Conservation (phyloP, 2,329 filamentous ascomycete species). For the Aulographum hederae region DNA sequence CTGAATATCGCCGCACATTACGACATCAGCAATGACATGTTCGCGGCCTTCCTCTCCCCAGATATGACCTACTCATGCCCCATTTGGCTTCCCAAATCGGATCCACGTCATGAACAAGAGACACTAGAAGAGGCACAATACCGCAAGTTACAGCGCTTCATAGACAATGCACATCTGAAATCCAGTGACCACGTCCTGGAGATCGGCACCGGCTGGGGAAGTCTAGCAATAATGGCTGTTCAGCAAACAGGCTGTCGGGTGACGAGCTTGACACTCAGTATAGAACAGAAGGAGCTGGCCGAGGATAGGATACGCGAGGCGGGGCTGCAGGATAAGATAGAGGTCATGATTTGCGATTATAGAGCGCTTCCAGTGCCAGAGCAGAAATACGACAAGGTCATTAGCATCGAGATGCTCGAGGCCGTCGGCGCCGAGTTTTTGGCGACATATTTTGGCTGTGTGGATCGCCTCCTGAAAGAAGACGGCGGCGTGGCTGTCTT, state of each 20-base stretch:
- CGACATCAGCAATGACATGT: conserved; percentile 61
- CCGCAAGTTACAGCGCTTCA: conserved; percentile 47
- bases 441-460: conserved; percentile 45
- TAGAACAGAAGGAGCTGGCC: conserved; percentile 50
- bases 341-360: conserved; percentile 53
- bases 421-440: conserved; percentile 52
- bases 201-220: conserved; percentile 61
- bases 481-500: conserved; percentile 51
- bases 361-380: conserved; percentile 36
- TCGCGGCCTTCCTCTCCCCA: conserved; percentile 52
- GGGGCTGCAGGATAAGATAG: conserved; percentile 40
- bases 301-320: conserved; percentile 44
- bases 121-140: conserved; percentile 47
- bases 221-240: conserved; percentile 53
- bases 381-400: conserved; percentile 47
- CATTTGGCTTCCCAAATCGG: conserved; percentile 36
- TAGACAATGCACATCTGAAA: conserved; percentile 46
- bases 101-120: conserved; percentile 28
- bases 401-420: conserved; percentile 66
- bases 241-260: conserved; percentile 47
- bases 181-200: conserved; percentile 50
- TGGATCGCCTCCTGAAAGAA: conserved; percentile 45
- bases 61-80: conserved; percentile 65
- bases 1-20: conserved; percentile 57
- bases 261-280: conserved; percentile 49